phyloP scores from a whole-genome alignment of 805 yeast species.

The Cyberlindnera maclurae region DNA sequence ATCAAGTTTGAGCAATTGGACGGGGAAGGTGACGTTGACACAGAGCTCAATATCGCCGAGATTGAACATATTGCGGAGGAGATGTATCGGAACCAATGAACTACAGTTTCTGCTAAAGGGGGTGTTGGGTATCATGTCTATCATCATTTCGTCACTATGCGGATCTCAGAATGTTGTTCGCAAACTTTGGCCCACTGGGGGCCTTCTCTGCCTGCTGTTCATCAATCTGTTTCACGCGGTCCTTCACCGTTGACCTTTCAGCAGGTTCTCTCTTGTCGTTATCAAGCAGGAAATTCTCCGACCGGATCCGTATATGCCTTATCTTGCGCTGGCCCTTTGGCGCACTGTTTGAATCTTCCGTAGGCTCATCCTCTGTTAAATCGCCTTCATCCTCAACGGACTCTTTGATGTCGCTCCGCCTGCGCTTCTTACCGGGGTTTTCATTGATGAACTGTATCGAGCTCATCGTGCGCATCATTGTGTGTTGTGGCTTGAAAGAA shows the following conservation, averaged over 20 bases:
- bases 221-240: conserved; percentile 1
- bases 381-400: conserved; percentile 12
- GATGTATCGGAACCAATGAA: conserved; percentile 25
- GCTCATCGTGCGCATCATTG: conserved; percentile 24
- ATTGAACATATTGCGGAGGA: conserved; percentile 53
- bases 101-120: not conserved
- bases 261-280: not conserved
- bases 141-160: conserved; percentile 6
- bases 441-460: conserved; percentile 24
- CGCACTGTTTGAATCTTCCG: conserved; percentile 1
- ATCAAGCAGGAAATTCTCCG: conserved; percentile 13
- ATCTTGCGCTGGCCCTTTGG: conserved; percentile 5
- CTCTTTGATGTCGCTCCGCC: conserved; percentile 22
- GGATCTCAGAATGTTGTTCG: conserved; percentile 19
- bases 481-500: conserved; percentile 6
- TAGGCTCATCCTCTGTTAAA: conserved; percentile 11
- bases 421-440: conserved; percentile 22
- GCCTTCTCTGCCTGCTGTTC: conserved; percentile 1
- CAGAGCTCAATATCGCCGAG: conserved; percentile 43
- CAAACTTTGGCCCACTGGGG: conserved; percentile 17
- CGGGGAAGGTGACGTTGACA: conserved; percentile 30
- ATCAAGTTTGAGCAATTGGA: conserved; percentile 51
- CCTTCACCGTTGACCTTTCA: not conserved
- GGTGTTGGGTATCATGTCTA: not conserved
- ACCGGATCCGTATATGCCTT: conserved; percentile 16